phyloP scores from a whole-genome alignment of 2,329 filamentous ascomycete species.

The Pseudogymnoascus destructans region DNA sequence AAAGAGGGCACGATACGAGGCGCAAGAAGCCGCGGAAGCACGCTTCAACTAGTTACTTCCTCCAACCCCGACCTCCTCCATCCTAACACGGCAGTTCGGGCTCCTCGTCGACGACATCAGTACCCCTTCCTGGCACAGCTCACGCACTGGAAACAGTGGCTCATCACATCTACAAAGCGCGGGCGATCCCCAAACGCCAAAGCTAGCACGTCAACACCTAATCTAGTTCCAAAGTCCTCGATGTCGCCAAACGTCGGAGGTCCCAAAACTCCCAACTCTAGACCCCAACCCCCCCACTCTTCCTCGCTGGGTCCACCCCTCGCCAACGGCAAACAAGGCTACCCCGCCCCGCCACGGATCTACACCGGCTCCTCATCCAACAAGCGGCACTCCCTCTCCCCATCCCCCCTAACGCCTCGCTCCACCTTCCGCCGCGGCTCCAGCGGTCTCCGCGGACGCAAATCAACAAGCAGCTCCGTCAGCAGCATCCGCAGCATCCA shows the following conservation, averaged over 20 bases:
- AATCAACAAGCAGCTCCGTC: slow-evolving; percentile 90
- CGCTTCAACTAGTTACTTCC: slow-evolving; percentile 66
- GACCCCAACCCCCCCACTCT: slow-evolving; percentile 44
- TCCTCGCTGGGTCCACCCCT: slow-evolving; percentile 26
- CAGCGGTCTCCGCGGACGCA: slow-evolving; percentile 71
- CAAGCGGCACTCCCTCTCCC: slow-evolving; percentile 70
- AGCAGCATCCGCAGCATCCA: slow-evolving; percentile 88
- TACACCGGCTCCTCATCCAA: slow-evolving; percentile 33
- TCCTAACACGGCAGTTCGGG: slow-evolving; percentile 32
- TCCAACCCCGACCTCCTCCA: slow-evolving; percentile 49
- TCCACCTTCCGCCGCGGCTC: slow-evolving; percentile 76
- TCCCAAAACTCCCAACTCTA: slow-evolving; percentile 41
- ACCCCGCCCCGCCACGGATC: slow-evolving; percentile 25
- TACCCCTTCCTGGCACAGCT: slow-evolving; percentile 54
- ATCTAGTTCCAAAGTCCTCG: slow-evolving; percentile 39
- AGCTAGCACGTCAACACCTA: slow-evolving; percentile 39
- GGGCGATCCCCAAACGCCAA: slow-evolving; percentile 40
- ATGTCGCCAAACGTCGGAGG: slow-evolving; percentile 28
- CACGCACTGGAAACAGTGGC: slow-evolving; percentile 57
- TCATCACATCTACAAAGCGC: slow-evolving; percentile 53
- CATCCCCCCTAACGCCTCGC: slow-evolving; percentile 75
- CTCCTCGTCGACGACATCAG: slow-evolving; percentile 41
- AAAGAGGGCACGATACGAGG: slow-evolving; percentile 63
- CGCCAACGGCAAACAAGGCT: slow-evolving; percentile 25
- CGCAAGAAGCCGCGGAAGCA: slow-evolving; percentile 66